These are phyloP conservation scores for Oropetium thomaeum DNA, from an alignment of 176 grass and related monocot genomes.

Conservation along the genomic window DNA sequence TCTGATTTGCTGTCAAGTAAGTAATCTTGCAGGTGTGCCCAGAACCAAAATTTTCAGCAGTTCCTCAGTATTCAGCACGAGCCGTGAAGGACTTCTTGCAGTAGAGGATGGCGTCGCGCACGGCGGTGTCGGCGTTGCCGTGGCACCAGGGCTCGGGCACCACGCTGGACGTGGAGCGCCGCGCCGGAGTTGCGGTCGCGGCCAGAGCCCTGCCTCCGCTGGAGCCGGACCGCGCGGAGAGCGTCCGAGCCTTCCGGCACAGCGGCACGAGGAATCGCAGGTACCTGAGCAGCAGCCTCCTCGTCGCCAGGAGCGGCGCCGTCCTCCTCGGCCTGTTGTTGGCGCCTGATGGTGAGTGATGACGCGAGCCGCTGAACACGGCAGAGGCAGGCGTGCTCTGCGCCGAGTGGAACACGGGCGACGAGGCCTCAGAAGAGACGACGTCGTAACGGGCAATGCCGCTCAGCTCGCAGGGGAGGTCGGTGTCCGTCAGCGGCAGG, in stretches of 20 bases:
- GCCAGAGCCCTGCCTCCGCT: background rate
- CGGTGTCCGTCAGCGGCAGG: conserved; percentile 17
- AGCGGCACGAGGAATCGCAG: conserved; percentile 66
- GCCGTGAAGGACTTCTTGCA: conserved; percentile 73
- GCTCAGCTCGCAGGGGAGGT: conserved; percentile 13
- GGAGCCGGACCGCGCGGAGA: conserved; percentile 17
- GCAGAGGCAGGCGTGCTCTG: conserved; percentile 63
- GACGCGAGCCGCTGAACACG: conserved; percentile 15
- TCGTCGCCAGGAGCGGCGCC: conserved; percentile 47
- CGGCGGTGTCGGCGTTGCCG: conserved; percentile 70
- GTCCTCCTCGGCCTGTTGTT: conserved; percentile 29
- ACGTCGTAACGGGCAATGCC: background rate
- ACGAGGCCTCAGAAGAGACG: conserved; percentile 37
- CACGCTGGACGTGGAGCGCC: conserved; percentile 36
- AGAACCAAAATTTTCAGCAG: background rate
- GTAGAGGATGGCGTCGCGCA: conserved; percentile 86
- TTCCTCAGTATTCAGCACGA: background rate
- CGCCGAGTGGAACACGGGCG: conserved; percentile 60
- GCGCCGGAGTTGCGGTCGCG: background rate
- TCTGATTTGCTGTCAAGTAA: background rate
- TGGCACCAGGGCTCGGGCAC: conserved; percentile 59
- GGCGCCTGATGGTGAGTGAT: background rate
- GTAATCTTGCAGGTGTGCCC: background rate
- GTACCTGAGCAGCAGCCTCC: conserved; percentile 73
- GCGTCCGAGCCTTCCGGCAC: conserved; percentile 65